These are phyloP conservation scores for Colletotrichum coccodes DNA, from an alignment of 2,329 filamentous ascomycete genomes.

Conservation along the genomic window DNA sequence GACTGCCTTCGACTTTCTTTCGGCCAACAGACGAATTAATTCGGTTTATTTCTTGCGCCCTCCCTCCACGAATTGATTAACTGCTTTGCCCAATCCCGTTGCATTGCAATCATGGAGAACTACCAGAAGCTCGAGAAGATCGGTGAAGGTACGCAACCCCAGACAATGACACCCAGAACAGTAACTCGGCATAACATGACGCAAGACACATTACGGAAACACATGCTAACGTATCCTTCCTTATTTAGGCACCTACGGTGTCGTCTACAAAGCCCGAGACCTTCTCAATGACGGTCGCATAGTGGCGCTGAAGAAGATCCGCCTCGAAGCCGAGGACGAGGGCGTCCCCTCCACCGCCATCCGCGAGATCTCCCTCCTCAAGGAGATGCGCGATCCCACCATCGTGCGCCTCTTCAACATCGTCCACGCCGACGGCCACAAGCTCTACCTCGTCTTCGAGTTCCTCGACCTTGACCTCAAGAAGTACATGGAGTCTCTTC, in stretches of 20 bases:
- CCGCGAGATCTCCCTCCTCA: constrained; percentile 91
- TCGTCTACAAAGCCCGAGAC: constrained; percentile 94
- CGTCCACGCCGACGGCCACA: constrained; percentile 93
- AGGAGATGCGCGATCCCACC: constrained; percentile 93
- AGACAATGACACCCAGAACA: neutral
- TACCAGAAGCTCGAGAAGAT: constrained; percentile 98
- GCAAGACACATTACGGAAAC: neutral
- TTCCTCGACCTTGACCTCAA: constrained; percentile 93
- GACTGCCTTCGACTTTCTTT: constrained; percentile 2
- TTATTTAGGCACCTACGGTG: constrained; percentile 84
- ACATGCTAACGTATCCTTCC: constrained; percentile 5
- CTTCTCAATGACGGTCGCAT: constrained; percentile 84
- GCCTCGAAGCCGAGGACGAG: constrained; percentile 94
- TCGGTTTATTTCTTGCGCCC: neutral
- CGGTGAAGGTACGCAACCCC: constrained; percentile 78
- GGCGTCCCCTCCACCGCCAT: constrained; percentile 93
- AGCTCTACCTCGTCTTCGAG: constrained; percentile 93
- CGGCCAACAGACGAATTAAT: neutral
- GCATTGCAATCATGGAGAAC: constrained; percentile 77
- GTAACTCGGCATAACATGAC: neutral
- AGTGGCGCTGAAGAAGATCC: constrained; percentile 94
- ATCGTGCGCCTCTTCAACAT: constrained; percentile 92
- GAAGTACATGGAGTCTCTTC: constrained; percentile 95
- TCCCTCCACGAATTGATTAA: neutral
- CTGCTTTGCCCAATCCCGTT: neutral